Conservation (phyloP, 2,329 filamentous ascomycete genomes). For the Nothophoma quercina region DNA sequence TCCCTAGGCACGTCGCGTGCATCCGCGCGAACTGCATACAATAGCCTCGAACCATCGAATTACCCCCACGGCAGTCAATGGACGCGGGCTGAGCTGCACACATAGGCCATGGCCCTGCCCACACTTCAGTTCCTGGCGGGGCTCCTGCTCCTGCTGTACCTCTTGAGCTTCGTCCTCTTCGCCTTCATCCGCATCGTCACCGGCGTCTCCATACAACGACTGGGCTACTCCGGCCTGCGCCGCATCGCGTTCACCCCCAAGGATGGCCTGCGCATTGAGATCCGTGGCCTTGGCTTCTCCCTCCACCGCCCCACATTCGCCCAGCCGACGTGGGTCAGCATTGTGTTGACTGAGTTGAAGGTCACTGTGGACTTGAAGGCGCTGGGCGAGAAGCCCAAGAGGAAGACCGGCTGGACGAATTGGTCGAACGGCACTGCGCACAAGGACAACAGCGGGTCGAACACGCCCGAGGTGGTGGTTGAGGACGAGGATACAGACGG, state of each 20-base stretch:
- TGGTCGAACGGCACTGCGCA: constrained; percentile 43
- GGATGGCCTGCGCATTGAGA: constrained; percentile 88
- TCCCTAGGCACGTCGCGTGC: constrained; percentile 40
- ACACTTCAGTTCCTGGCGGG: constrained; percentile 79
- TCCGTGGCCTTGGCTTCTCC: constrained; percentile 85
- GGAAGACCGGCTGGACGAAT: constrained; percentile 39
- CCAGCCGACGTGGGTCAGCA: constrained; percentile 94
- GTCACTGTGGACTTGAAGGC: constrained; percentile 81
- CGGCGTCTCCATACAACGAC: constrained; percentile 91
- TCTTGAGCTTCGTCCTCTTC: constrained; percentile 91
- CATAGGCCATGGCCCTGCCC: constrained; percentile 57
- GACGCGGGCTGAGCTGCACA: constrained; percentile 31
- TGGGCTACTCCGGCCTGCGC: constrained; percentile 91
- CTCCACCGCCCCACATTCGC: constrained; percentile 95
- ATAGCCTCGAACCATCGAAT: constrained; percentile 19
- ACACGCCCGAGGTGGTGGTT: constrained; percentile 25
- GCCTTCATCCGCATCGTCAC: constrained; percentile 91
- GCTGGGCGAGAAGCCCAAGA: constrained; percentile 55
- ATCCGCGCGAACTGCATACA: constrained; percentile 24
- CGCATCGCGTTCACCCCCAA: constrained; percentile 88
- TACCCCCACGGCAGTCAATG: constrained; percentile 25
- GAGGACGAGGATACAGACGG: constrained; percentile 52
- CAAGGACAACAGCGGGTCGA: constrained; percentile 27
- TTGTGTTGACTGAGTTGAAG: constrained; percentile 84
- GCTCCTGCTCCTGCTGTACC: constrained; percentile 83